Base-by-base conservation (phyloP, 2,329 filamentous ascomycete species). In the Blastomyces silverae region DNA sequence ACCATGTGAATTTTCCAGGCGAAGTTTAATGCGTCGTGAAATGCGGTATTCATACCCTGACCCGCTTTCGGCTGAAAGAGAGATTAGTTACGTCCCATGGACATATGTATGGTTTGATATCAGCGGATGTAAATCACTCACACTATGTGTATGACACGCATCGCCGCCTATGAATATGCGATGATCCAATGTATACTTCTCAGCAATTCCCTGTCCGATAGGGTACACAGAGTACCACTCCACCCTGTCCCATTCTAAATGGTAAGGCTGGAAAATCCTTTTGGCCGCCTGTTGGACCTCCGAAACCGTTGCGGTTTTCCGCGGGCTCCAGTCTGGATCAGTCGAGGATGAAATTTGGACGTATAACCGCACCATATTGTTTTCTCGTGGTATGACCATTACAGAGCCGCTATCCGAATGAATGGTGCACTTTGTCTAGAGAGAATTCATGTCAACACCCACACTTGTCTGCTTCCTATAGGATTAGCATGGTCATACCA, bases 1-100 rank as follows among this genome's bases (percentile, higher is more conserved):
- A 97, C 93, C 46, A 90, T 87, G 74, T 96, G 92, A 62, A 97
- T 90, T 80, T 97, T 97, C 92, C 92, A 97, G 8, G 92, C 92
- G 52, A 97, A 82, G 76, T 97, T 97, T 66, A 91, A 85, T 0
- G 91, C 91, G 71, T 83, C 81, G 59, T 83, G 76, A 76, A 84
- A 84, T 28, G 84, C 81, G 68, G 84, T 85, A 77, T 85, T 85
- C 83, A 84, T 87, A 65, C 85, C 85, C 71, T 87, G 85, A 20
- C 85, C 85, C 17, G 85, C 85, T 75, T 87, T 88, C 64, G 85
- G 85, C 64, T 79, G 73, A 25, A 64, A 28, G 62, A 37, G 13
- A 25, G 53, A 39, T 71, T 67, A 70, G 67, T 17, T 58, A 17
- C 42, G 59, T 22, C 28, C 25, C 25, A 3, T 17, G 2, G 28